Conservation (phyloP, 768 basidiomycete species). For the Boletus reticulatus region DNA sequence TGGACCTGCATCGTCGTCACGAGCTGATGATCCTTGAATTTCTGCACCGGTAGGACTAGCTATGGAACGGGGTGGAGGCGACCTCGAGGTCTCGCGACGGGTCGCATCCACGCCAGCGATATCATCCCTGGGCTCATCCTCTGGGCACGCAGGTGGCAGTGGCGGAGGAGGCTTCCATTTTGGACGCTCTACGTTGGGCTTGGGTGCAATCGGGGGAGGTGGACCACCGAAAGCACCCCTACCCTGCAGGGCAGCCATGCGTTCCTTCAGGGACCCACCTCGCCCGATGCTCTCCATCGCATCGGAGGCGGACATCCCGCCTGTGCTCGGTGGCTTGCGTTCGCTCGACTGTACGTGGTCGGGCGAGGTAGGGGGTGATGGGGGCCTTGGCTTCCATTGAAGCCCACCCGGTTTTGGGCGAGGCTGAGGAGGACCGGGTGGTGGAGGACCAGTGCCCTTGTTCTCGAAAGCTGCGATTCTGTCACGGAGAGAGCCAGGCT, state of each 20-base stretch:
- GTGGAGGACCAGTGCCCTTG: slow-evolving; percentile 30
- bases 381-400: slow-evolving; percentile 68
- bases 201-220: slow-evolving; percentile 47
- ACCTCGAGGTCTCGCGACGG: slow-evolving; percentile 31
- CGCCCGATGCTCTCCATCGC: slow-evolving; percentile 84
- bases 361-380: slow-evolving; percentile 42
- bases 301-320: slow-evolving; percentile 79
- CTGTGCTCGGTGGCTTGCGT: slow-evolving; percentile 24
- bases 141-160: slow-evolving; percentile 36
- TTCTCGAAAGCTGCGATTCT: slow-evolving; percentile 88
- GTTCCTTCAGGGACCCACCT: slow-evolving; percentile 81
- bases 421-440: slow-evolving; percentile 30
- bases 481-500: slow-evolving; percentile 78
- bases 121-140: slow-evolving; percentile 41
- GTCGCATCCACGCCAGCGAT: slow-evolving; percentile 8
- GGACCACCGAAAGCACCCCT: slow-evolving; percentile 69
- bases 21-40: slow-evolving; percentile 10
- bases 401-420: slow-evolving; percentile 62
- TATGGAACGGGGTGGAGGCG: slow-evolving; percentile 33
- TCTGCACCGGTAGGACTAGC: slow-evolving; percentile 9
- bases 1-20: slow-evolving; percentile 29
- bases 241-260: slow-evolving; percentile 93
- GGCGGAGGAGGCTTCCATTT: slow-evolving; percentile 85
- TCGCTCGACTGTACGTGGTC: slow-evolving; percentile 15
- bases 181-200: slow-evolving; percentile 61